Base-by-base conservation (phyloP, 257 asterid genomes). In the Avicennia marina region DNA sequence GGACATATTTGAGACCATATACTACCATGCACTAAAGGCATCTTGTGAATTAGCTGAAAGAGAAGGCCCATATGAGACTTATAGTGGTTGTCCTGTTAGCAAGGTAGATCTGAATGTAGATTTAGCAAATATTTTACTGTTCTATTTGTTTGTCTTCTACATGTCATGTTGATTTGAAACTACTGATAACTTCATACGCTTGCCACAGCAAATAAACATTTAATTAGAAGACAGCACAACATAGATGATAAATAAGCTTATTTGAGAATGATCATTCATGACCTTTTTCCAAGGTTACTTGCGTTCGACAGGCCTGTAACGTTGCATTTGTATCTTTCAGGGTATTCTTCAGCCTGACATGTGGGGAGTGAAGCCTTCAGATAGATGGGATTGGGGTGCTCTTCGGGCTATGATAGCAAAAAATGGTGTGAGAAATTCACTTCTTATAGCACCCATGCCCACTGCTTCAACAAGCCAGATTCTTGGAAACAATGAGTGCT, bases 391-490 rank as follows among this genome's bases (percentile, higher is more conserved):
- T 62, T 91, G 98, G 98, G 78, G 39, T 65, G 77, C 65, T 74
- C 89, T 93, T 45, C 82, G 97, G 9, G 75, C 62, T 43, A 72
- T 51, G 81, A 80, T 91, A 34, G 60, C 82, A 12, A 73, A 67
- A 51, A 65, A 79, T 60, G 98, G 98, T 40, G 80, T 86, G 7
- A 79, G 97, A 66, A 88, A 89, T 78, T 93, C 98, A 47, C 95
- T 93, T 69, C 97, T 93, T 36, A 56, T 93, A 40, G 95, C 98
- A 43, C 97, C 98, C 15, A 93, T 88, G 98, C 98, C 98, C 27
- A 91, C 97, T 75, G 98, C 98, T 66, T 86, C 98, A 16, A 93
- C 98, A 7, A 93, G 98, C 78, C 97, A 93, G 74, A 93, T 93
- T 76, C 98, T 93, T 63, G 98, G 98, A 58, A 93, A 93, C 52